Base-by-base conservation (phyloP, 352 stramenopile genomes). In the Pythium rishiriense region DNA sequence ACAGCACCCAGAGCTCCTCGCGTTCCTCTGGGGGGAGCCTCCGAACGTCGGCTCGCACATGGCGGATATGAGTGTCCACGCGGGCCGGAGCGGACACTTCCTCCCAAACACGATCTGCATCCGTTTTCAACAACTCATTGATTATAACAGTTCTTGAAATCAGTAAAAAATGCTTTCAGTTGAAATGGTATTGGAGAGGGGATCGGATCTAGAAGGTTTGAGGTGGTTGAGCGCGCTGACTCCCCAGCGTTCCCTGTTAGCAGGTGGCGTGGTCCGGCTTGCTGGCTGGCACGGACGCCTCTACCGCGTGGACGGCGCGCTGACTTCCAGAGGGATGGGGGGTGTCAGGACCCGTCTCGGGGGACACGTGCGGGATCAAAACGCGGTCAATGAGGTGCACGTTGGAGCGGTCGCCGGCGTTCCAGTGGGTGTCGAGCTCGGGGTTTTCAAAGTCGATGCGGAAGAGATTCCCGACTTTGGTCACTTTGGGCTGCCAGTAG, bases 381-480 rank as follows among this genome's bases (percentile, higher is more conserved):
- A 94, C 74, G 56, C 72, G 80, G 69, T 96, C 87, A 26, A 96
- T 83, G 22, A 94, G 69, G 53, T 91, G 85, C 54, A 93, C 81
- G 46, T 90, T 90, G 7, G 83, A 94, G 48, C 87, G 87, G 56
- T 96, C 87, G 31, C 61, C 75, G 24, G 76, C 78, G 67, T 92
- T 93, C 50, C 93, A 85, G 39, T 85, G 90, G 51, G 37, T 65
- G 56, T 94, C 85, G 17, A 94, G 70, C 43, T 77, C 81, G 21
- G 78, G 81, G 63, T 95, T 90, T 64, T 95, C 87, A 57, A 95
- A 93, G 60, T 95, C 86, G 49, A 93, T 60, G 22, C 86, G 84
- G 62, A 95, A 59, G 68, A 95, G 85, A 61, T 91, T 92, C 71
- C 88, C 83, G 58, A 93, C 81, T 65, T 85, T 90, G 57, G 80